Base-by-base conservation (phyloP, 495 filamentous ascomycete species). In the Astrocystis sublimbata region DNA sequence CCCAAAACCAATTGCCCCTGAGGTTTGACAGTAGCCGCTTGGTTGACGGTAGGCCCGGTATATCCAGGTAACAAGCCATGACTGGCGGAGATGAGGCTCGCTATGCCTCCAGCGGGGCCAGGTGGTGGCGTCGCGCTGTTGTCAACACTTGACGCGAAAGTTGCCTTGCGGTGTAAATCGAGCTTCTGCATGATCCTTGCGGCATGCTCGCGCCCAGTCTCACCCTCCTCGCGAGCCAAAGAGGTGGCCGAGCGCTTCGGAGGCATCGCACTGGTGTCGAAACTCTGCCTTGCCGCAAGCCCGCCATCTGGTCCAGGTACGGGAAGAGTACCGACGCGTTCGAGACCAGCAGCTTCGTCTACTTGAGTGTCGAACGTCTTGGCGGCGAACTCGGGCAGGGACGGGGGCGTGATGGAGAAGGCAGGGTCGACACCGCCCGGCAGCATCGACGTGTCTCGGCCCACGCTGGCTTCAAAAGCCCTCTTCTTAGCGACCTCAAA, bases 401-500 rank as follows among this genome's bases (percentile, higher is more conserved):
- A 88, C 15, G 94, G 89, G 19, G 91, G 89, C 7, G 89, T 96
- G 65, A 98, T 93, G 9, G 92, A 86, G 75, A 98, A 98, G 12
- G 94, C 96, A 33, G 92, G 89, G 73, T 97, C 92, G 30, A 83
- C 67, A 42, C 86, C 86, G 6, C 83, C 83, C 10, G 82, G 79
- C 3, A 84, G 71, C n/a, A 83, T 79, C 47, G 85, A 74, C 61
- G 85, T 74, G 40, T 78, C 76, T 40, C 87, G 33, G 75, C 86
- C 77, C 78, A 91, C 66, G 78, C 84, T 73, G 78, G 86, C 67
- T 70, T 97, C 92, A 50, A 98, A 80, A 2, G 93, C 93, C 66
- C 90, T 91, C 59, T 91, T 88, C 76, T 98, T 98, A 28, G 94
- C 92, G 26, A 91, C 83, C 62, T 98, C 94, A 67, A 98, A 97